Percentiles rank a stretch among this genome's conserved stretches.
These are phyloP conservation scores for Dissoconium aciculare DNA, from an alignment of 2,329 filamentous ascomycete genomes.

Conservation along the genomic window DNA sequence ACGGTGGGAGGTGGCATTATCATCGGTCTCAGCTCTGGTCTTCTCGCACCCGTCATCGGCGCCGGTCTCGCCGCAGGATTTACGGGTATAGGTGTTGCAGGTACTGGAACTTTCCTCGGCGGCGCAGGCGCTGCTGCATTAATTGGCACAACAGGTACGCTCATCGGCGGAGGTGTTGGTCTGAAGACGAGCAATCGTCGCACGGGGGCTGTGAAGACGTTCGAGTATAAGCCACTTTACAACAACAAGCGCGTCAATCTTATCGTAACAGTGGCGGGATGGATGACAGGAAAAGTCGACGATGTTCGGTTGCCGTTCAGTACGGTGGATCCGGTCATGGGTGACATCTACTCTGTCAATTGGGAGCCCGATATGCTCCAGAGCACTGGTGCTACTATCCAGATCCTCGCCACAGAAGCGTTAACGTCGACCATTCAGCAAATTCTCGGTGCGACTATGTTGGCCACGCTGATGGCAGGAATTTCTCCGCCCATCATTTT, in stretches of 20 bases:
- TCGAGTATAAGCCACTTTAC: constrained; percentile 89
- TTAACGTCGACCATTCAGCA: constrained; percentile 93
- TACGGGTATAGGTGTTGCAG: constrained; percentile 82
- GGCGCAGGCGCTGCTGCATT: constrained; percentile 85
- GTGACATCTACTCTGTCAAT: constrained; percentile 87
- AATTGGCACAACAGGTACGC: constrained; percentile 77
- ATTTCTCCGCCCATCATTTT: constrained; percentile 83
- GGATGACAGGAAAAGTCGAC: constrained; percentile 97
- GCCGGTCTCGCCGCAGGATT: constrained; percentile 88
- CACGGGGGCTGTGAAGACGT: constrained; percentile 85
- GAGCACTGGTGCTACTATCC: constrained; percentile 97
- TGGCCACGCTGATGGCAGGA: constrained; percentile 81
- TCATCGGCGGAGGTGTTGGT: constrained; percentile 77
- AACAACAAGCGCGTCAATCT: constrained; percentile 97
- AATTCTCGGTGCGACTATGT: constrained; percentile 76
- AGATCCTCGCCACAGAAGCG: constrained; percentile 93
- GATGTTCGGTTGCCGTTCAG: constrained; percentile 91
- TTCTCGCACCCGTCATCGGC: constrained; percentile 85
- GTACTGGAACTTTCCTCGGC: constrained; percentile 76
- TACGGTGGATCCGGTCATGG: constrained; percentile 95
- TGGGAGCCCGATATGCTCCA: constrained; percentile 98
- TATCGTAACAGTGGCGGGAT: constrained; percentile 86
- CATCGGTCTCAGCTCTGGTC: constrained; percentile 83
- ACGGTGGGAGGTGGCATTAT: constrained; percentile 91
- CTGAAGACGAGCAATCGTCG: constrained; percentile 71